A percentile compares a stretch with the other conserved stretches of the same genome.
phyloP scores from a whole-genome alignment of 257 asterid genomes.

The Linaria vulgaris region DNA sequence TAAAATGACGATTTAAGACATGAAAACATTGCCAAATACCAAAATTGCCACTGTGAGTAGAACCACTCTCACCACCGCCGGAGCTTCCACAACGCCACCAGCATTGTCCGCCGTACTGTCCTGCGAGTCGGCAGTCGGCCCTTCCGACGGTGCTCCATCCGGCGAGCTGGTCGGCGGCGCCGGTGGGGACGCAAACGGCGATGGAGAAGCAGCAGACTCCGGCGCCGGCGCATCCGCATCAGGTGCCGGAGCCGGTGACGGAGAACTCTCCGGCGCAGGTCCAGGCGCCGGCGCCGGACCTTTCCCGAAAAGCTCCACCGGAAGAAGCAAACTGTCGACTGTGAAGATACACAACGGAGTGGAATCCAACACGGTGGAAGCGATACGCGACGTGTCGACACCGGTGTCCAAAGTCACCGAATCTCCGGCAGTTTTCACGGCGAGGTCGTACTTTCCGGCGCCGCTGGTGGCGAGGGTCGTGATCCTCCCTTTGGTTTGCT shows the following conservation, averaged over 20 bases:
- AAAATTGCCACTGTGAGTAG: slow-evolving; percentile 50
- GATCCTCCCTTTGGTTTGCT: slow-evolving; percentile 47
- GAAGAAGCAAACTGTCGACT: slow-evolving; percentile 78
- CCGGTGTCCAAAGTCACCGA: slow-evolving; percentile 81
- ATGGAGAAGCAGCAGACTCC: slow-evolving; percentile 48
- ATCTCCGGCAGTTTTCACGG: slow-evolving; percentile 67
- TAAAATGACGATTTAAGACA: slow-evolving; percentile 59
- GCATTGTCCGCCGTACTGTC: slow-evolving; percentile 59
- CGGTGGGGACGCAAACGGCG: slow-evolving; percentile 68
- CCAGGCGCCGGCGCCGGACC: slow-evolving; percentile 90
- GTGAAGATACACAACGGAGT: slow-evolving; percentile 88
- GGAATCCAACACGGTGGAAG: slow-evolving; percentile 79
- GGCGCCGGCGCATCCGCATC: slow-evolving; percentile 52
- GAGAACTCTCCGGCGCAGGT: slow-evolving; percentile 73
- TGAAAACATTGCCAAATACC: slow-evolving; percentile 43
- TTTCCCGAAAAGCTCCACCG: slow-evolving; percentile 75
- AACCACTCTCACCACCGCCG: slow-evolving; percentile 39
- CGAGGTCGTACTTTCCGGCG: slow-evolving; percentile 68
- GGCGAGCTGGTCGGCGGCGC: slow-evolving; percentile 74
- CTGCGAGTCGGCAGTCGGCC: slow-evolving; percentile 66
- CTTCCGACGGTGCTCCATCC: slow-evolving; percentile 57
- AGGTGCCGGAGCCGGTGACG: slow-evolving; percentile 63
- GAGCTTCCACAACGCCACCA: slow-evolving; percentile 40
- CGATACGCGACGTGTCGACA: slow-evolving; percentile 77
- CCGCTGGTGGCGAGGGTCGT: slow-evolving; percentile 83